Evolutionary conservation across 2,329 filamentous ascomycete species (phyloP).

Genomic region (Fonsecaea monophora): DNA sequence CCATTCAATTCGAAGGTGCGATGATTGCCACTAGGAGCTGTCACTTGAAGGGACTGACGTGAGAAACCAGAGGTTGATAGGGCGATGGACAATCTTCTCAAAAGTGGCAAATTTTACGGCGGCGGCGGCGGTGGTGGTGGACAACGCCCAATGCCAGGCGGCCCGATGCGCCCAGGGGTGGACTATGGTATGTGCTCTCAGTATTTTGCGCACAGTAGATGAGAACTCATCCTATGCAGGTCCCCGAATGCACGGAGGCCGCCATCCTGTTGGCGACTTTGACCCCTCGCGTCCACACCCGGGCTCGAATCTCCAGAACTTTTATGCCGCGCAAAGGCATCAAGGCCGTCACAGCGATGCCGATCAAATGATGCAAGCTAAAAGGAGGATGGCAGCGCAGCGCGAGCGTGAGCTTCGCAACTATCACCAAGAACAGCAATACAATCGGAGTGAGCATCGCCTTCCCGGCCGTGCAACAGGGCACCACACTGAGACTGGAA

Average conservation of each 20-base stretch:
- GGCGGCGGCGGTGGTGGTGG: conserved; percentile 47
- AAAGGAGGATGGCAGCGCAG: conserved; percentile 98
- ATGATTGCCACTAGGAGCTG: conserved; percentile 1
- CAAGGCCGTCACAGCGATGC: conserved; percentile 87
- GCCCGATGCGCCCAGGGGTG: conserved; percentile 48
- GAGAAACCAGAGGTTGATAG: conserved; percentile 81
- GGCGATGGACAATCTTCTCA: conserved; percentile 91
- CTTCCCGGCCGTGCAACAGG: conserved; percentile 14
- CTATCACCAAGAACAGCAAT: conserved; percentile 99
- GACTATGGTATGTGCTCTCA: conserved; percentile 29
- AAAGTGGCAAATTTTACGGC: conserved; percentile 88
- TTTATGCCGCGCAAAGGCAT: conserved; percentile 92
- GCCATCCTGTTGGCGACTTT: conserved; percentile 85
- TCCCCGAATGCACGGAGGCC: conserved; percentile 70
- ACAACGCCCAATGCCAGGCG: conserved; percentile 74
- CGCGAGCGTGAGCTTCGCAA: conserved; percentile 98
- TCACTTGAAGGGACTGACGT: conserved; percentile 40
- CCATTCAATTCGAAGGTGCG: conserved; percentile 85
- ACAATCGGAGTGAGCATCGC: conserved; percentile 81
- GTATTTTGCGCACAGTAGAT: not conserved
- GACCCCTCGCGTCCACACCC: conserved; percentile 76
- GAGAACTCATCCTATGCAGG: conserved; percentile 56
- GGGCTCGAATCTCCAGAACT: conserved; percentile 84
- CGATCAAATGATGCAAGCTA: conserved; percentile 98
- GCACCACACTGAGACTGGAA: conserved; percentile 48